Conservation (phyloP, 2,329 filamentous ascomycete genomes). For the Aureobasidium lini region DNA sequence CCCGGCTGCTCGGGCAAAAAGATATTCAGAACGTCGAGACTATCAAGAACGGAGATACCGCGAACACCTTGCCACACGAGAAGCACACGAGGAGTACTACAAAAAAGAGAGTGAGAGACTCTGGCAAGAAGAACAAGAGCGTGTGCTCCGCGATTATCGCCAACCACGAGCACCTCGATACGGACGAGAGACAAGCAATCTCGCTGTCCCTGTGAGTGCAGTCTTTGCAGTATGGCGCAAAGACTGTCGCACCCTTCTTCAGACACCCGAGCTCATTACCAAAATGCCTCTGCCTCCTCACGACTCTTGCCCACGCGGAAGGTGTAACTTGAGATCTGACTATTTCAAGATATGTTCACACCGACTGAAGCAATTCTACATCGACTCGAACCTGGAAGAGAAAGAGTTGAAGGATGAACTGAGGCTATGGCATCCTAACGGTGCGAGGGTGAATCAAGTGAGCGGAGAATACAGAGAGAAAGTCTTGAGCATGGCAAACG, state of each 20-base stretch:
- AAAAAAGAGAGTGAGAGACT: neutral
- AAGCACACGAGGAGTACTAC: neutral
- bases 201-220: neutral
- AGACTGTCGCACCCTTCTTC: neutral
- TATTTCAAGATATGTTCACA: neutral
- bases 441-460: neutral
- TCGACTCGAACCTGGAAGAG: neutral
- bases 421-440: neutral
- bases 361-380: neutral
- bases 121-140: neutral
- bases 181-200: too few species aligned
- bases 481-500: neutral
- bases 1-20: too few species aligned
- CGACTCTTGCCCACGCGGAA: neutral
- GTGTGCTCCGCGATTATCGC: neutral
- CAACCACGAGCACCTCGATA: neutral
- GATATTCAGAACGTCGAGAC: too few species aligned
- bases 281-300: neutral
- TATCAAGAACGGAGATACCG: too few species aligned
- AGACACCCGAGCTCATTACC: neutral
- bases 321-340: neutral
- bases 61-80: too few species aligned
- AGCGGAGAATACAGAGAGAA: neutral
- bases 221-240: neutral
- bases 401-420: neutral